phyloP scores from a whole-genome alignment of 768 basidiomycete species.

The Psilocybe cyanescens region DNA sequence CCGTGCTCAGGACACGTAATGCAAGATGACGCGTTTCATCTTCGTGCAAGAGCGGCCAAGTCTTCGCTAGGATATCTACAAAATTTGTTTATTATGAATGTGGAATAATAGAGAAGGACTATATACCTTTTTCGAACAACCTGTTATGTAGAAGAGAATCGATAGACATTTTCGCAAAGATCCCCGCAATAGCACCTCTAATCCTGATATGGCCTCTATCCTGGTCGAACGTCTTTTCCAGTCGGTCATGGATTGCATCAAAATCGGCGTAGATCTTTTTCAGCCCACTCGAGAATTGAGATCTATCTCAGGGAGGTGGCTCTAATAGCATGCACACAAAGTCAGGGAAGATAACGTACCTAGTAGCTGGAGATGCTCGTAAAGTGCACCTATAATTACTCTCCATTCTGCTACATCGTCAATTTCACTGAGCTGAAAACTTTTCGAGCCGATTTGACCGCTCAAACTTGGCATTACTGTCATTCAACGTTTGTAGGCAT shows the following conservation, averaged over 20 bases:
- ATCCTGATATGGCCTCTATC: conserved; percentile 48
- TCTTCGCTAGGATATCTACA: conserved; percentile 55
- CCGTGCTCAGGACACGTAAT: conserved; percentile 54
- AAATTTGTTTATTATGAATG: background rate
- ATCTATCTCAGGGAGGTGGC: conserved; percentile 37
- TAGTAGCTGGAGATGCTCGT: conserved; percentile 54
- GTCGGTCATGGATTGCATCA: conserved; percentile 47
- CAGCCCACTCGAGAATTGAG: conserved; percentile 55
- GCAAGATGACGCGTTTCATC: conserved; percentile 53
- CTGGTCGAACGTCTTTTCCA: conserved; percentile 50
- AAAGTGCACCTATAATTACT: conserved; percentile 47
- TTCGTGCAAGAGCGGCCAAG: conserved; percentile 55
- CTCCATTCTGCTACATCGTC: conserved; percentile 53
- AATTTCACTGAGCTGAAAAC: conserved; percentile 24
- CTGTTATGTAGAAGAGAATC: conserved; percentile 64
- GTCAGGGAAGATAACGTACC: conserved; percentile 34
- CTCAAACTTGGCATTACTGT: too few relatives aligned
- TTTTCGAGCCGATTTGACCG: too few relatives aligned
- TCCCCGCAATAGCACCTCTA: conserved; percentile 58
- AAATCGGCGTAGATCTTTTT: conserved; percentile 67
- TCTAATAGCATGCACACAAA: too few relatives aligned
- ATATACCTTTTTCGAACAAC: conserved; percentile 56
- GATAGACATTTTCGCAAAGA: conserved; percentile 64
- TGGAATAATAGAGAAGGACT: background rate
- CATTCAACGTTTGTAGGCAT: too few relatives aligned